Evolutionary conservation across 176 grass and related monocot species (phyloP).

Genomic region (Musa troglodytarum): DNA sequence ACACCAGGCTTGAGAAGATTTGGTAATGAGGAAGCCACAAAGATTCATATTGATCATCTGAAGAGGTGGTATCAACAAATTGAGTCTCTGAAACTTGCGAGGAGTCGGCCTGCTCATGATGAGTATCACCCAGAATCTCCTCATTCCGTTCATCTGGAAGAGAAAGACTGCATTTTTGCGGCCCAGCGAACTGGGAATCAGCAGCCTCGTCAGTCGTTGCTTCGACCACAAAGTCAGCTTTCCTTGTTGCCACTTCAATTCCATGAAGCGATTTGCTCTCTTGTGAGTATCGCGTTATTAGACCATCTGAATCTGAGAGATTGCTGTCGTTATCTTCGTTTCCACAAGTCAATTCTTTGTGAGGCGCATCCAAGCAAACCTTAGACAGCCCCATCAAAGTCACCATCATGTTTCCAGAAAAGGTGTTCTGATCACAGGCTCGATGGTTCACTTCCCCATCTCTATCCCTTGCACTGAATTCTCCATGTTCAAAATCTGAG

Average conservation of each 20-base stretch:
- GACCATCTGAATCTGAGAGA: not conserved
- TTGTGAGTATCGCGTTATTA: too few species aligned
- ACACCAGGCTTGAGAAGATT: not conserved
- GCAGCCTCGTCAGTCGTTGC: not conserved
- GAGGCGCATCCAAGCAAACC: slow-evolving; percentile 3
- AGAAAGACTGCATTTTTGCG: not conserved
- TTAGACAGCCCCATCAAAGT: slow-evolving; percentile 1
- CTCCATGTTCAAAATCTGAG: not conserved
- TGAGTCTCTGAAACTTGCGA: not conserved
- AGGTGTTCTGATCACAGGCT: not conserved
- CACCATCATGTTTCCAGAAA: not conserved
- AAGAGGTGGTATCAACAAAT: not conserved
- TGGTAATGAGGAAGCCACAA: not conserved
- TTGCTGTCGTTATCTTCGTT: not conserved
- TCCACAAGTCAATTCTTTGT: not conserved
- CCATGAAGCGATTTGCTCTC: not conserved
- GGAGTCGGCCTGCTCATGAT: not conserved
- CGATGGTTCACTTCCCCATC: not conserved
- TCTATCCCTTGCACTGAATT: not conserved
- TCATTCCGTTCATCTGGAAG: not conserved
- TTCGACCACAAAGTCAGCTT: too few species aligned
- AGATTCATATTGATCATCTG: not conserved
- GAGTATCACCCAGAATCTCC: not conserved
- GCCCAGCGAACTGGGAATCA: not conserved
- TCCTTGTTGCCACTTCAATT: not conserved